Conservation (phyloP, 768 basidiomycete genomes). For the Termitomyces eurrhizus region DNA sequence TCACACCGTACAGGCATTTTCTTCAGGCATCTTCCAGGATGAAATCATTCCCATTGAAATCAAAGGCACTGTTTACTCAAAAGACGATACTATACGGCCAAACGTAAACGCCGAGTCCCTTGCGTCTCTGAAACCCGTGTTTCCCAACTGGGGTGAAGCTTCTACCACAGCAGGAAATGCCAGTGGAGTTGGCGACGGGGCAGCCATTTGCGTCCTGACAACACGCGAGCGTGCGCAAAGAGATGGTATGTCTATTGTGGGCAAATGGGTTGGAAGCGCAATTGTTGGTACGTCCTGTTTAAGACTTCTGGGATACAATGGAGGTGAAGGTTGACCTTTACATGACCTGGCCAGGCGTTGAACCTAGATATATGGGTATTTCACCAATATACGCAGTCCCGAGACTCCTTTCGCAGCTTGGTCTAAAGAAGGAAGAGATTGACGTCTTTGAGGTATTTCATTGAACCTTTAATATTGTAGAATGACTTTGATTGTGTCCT, state of each 20-base stretch:
- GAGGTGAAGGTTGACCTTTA: neutral
- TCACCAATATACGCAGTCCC: conserved; percentile 71
- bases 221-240: conserved; percentile 73
- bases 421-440: conserved; percentile 67
- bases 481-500: neutral
- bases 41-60: conserved; percentile 90
- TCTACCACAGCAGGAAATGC: conserved; percentile 84
- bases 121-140: conserved; percentile 78
- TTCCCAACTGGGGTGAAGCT: conserved; percentile 71
- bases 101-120: conserved; percentile 81
- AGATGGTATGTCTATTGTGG: conserved; percentile 76
- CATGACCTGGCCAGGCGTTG: conserved; percentile 48
- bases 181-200: conserved; percentile 90
- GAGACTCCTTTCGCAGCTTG: conserved; percentile 56
- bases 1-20: conserved; percentile 45
- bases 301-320: neutral
- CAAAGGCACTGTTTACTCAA: conserved; percentile 58
- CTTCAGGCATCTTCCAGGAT: conserved; percentile 69
- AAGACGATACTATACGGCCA: conserved; percentile 85
- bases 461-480: neutral
- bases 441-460: conserved; percentile 73
- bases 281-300: conserved; percentile 58
- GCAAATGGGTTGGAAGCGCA: conserved; percentile 75
- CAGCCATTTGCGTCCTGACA: conserved; percentile 78
- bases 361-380: conserved; percentile 77